Evolutionary conservation across 1,139 yeast species (phyloP).

Genomic region (Ashbya aceris): DNA sequence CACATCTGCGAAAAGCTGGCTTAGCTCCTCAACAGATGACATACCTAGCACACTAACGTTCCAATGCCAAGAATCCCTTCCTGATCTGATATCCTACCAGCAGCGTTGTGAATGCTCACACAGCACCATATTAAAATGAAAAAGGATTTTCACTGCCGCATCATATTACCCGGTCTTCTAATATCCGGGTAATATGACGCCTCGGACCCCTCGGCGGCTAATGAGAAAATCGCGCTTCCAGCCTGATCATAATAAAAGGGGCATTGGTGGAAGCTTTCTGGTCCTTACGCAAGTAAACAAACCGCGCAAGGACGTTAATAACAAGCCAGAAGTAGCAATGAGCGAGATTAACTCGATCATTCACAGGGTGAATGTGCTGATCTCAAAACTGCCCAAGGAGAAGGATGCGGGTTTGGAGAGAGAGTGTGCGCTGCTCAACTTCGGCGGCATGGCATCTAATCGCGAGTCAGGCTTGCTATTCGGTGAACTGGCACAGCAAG

Average conservation of each 20-base stretch:
- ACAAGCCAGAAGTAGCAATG: background rate
- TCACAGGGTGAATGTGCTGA: conserved; percentile 1
- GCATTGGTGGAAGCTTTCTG: too few species aligned
- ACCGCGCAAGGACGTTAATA: too few species aligned
- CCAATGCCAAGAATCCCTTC: background rate
- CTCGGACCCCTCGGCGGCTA: too few species aligned
- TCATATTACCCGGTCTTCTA: background rate
- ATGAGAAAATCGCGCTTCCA: too few species aligned
- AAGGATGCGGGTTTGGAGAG: conserved; percentile 1
- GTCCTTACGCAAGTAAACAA: too few species aligned
- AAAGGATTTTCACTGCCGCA: background rate
- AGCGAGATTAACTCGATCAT: conserved; percentile 2
- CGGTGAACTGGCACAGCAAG: conserved; percentile 3
- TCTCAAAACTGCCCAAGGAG: conserved; percentile 1
- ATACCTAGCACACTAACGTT: conserved; percentile 6
- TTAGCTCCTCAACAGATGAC: conserved; percentile 36
- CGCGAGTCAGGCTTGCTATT: conserved; percentile 2
- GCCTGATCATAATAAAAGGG: too few species aligned
- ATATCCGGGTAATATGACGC: background rate
- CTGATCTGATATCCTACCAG: too few species aligned
- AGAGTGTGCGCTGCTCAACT: background rate
- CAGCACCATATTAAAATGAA: too few species aligned
- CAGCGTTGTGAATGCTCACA: too few species aligned
- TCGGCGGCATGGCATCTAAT: background rate
- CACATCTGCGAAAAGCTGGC: conserved; percentile 42